Conservation (phyloP, 179 eudicot genomes). For the Beta macrorhiza region DNA sequence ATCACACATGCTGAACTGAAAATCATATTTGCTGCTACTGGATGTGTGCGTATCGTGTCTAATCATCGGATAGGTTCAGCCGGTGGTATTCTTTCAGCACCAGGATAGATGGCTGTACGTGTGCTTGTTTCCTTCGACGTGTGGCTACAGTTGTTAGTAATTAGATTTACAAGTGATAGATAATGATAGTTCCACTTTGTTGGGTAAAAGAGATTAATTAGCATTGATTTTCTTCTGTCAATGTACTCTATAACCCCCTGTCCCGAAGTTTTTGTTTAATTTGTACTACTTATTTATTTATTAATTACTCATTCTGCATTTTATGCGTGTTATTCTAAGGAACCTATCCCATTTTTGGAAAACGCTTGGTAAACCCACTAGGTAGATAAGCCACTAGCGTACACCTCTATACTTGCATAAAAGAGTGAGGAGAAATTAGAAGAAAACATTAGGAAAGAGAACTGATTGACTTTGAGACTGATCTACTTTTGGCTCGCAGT, state of each 20-base stretch:
- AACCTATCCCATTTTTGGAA: background rate
- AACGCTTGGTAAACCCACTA: too few species aligned
- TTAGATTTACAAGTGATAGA: constrained; percentile 18
- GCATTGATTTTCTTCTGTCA: background rate
- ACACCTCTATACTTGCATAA: too few species aligned
- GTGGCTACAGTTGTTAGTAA: constrained; percentile 5
- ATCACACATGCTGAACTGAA: constrained; percentile 5
- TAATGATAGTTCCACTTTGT: background rate
- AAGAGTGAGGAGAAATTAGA: too few species aligned
- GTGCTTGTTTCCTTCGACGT: background rate
- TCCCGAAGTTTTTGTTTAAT: constrained; percentile 3
- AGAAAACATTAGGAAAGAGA: too few species aligned
- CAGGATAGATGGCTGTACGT: constrained; percentile 7
- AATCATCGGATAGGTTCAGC: constrained; percentile 5
- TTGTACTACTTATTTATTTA: constrained; percentile 1
- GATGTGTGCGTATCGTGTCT: constrained; percentile 7
- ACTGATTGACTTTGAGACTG: too few species aligned
- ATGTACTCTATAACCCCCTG: background rate
- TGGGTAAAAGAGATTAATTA: background rate
- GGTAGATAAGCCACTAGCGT: too few species aligned
- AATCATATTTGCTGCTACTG: constrained; percentile 17
- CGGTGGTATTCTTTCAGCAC: background rate
- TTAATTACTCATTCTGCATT: background rate
- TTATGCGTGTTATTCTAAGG: background rate
- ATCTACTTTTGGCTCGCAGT: too few species aligned